Evolutionary conservation across 371 early-diverging fungal species (phyloP).

Genomic region (Actinomortierella ambigua): DNA sequence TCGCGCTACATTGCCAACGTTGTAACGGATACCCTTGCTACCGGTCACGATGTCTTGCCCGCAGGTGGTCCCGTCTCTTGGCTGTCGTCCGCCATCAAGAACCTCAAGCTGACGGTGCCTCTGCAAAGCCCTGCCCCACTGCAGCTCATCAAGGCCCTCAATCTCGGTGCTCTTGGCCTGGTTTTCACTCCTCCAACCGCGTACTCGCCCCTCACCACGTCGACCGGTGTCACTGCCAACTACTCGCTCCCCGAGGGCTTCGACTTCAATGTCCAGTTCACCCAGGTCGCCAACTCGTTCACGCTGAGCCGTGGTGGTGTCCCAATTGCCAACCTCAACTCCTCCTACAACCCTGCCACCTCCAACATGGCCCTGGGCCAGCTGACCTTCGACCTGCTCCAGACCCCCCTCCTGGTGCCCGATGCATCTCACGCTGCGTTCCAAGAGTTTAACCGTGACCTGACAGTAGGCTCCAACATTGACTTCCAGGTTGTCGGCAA

Average conservation of each 20-base stretch:
- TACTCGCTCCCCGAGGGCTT: constrained; percentile 65
- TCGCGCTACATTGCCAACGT: constrained; percentile 58
- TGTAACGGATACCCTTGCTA: constrained; percentile 55
- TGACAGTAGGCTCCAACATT: constrained; percentile 50
- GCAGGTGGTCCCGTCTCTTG: constrained; percentile 59
- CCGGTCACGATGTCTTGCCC: constrained; percentile 62
- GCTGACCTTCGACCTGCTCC: constrained; percentile 53
- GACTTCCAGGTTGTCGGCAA: constrained; percentile 54
- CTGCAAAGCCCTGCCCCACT: constrained; percentile 51
- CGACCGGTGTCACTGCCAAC: constrained; percentile 56
- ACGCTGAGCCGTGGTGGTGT: constrained; percentile 52
- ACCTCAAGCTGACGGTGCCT: constrained; percentile 56
- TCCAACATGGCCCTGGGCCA: constrained; percentile 54
- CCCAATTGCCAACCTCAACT: constrained; percentile 51
- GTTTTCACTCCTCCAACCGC: constrained; percentile 53
- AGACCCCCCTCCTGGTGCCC: constrained; percentile 47
- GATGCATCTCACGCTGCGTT: constrained; percentile 47
- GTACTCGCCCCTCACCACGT: constrained; percentile 55
- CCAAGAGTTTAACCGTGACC: constrained; percentile 52
- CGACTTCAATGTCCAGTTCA: constrained; percentile 52
- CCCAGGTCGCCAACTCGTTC: constrained; percentile 59
- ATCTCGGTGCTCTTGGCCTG: constrained; percentile 60
- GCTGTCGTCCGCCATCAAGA: constrained; percentile 60
- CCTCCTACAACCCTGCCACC: constrained; percentile 50
- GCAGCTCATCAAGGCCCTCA: constrained; percentile 58